Conservation (phyloP, 2,329 filamentous ascomycete species). For the Diplodia seriata region DNA sequence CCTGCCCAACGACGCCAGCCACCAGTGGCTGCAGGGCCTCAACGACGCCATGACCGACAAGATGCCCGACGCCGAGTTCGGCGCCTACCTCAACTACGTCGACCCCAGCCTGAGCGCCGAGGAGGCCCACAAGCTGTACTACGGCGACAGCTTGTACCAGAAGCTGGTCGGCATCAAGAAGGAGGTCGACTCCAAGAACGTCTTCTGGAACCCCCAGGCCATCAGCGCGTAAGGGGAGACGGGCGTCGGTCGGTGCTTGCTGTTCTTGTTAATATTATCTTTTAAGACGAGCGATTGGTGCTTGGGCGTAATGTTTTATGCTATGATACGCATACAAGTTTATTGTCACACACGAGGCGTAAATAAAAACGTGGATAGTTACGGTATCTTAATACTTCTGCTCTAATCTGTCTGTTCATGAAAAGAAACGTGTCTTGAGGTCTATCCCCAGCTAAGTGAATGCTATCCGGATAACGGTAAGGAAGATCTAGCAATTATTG, state of each 20-base stretch:
- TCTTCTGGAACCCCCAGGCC: conserved; percentile 50
- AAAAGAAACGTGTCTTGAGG: not conserved
- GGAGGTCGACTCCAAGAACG: conserved; percentile 49
- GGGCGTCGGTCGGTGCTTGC: not conserved
- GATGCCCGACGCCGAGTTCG: conserved; percentile 52
- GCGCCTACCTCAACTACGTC: conserved; percentile 62
- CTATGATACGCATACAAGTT: not conserved
- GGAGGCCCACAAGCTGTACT: conserved; percentile 60
- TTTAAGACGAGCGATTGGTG: not conserved
- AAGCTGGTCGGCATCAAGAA: conserved; percentile 49
- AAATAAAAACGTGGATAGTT: not conserved
- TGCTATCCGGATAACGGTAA: not conserved
- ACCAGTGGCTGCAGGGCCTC: conserved; percentile 53
- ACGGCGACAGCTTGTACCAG: conserved; percentile 48
- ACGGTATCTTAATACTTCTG: not conserved
- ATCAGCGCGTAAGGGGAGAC: conserved; percentile 40
- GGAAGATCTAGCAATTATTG: no score
- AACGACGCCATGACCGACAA: conserved; percentile 49
- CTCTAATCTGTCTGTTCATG: not conserved
- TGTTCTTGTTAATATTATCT: not conserved
- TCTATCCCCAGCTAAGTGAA: not conserved
- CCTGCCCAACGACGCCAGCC: conserved; percentile 42
- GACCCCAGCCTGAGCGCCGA: conserved; percentile 57
- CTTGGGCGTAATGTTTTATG: conserved; percentile 13
- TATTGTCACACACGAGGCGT: not conserved